phyloP scores from a whole-genome alignment of 75 land plant species.

The Adiantum capillusveneris region DNA sequence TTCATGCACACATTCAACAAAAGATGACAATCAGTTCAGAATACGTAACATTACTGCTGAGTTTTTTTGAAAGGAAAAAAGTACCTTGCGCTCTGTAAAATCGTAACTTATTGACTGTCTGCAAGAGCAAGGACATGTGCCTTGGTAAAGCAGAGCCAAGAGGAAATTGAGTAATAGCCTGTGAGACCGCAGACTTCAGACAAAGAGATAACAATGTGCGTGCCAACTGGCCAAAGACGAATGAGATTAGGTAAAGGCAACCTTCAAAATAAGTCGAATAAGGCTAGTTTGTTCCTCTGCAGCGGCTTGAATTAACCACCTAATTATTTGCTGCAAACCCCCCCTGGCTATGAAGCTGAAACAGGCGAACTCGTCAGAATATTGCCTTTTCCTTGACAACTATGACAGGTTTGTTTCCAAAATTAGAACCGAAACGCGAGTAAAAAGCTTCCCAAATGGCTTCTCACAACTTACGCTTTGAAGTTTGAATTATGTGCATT shows the following conservation, averaged over 20 bases:
- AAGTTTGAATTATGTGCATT: too few species aligned
- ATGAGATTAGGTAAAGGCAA: too few species aligned
- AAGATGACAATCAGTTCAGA: too few species aligned
- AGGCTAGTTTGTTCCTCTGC: conserved; percentile 84
- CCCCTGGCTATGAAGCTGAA: conserved; percentile 76
- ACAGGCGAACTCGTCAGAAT: conserved; percentile 2
- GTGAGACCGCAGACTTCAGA: conserved; percentile 11
- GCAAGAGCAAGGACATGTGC: conserved; percentile 78
- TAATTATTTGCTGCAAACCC: conserved; percentile 61
- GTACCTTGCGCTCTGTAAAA: conserved; percentile 75
- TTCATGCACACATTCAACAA: conserved; percentile 39
- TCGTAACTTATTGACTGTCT: conserved; percentile 71
- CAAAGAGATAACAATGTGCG: too few species aligned
- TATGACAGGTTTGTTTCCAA: too few species aligned
- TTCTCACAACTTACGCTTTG: too few species aligned
- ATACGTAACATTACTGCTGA: not conserved
- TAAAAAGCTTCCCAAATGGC: too few species aligned
- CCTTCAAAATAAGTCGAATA: conserved; percentile 57
- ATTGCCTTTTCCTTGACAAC: too few species aligned
- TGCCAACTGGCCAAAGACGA: too few species aligned
- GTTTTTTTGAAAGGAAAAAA: not conserved
- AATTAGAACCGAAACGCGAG: too few species aligned
- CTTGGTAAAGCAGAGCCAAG: conserved; percentile 66
- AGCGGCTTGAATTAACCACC: conserved; percentile 77
- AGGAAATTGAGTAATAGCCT: conserved; percentile 85